Evolutionary conservation across 1,139 yeast species (phyloP).

Genomic region (Candida sp.): DNA sequence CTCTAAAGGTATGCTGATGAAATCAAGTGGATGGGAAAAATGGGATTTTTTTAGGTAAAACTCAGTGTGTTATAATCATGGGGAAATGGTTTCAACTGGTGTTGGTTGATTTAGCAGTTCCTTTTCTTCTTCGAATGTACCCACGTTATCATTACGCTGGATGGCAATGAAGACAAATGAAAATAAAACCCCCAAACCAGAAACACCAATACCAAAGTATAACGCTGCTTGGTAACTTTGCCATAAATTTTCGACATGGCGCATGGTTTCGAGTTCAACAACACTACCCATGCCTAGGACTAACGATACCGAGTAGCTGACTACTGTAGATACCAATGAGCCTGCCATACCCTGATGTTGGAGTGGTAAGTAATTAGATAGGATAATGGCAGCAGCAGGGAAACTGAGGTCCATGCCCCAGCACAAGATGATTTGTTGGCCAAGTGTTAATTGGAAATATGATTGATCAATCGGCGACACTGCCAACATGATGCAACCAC

Average conservation of each 20-base stretch:
- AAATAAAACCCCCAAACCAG: slow-evolving; percentile 30
- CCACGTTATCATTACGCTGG: slow-evolving; percentile 15
- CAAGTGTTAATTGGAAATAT: slow-evolving; percentile 43
- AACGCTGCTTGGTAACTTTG: slow-evolving; percentile 42
- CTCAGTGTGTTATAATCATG: too few species aligned
- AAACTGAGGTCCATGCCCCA: slow-evolving; percentile 62
- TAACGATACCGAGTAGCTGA: slow-evolving; percentile 52
- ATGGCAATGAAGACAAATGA: slow-evolving; percentile 26
- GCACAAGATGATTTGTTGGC: slow-evolving; percentile 45
- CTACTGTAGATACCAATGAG: slow-evolving; percentile 51
- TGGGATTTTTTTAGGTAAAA: too few species aligned
- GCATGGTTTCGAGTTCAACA: slow-evolving; percentile 37
- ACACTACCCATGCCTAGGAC: slow-evolving; percentile 51
- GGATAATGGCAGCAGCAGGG: slow-evolving; percentile 52
- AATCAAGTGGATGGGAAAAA: too few species aligned
- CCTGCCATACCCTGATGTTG: slow-evolving; percentile 62
- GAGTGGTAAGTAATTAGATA: slow-evolving; percentile 48
- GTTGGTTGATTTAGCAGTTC: too few species aligned
- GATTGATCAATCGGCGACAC: slow-evolving; percentile 48
- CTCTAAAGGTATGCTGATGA: too few species aligned
- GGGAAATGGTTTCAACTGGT: too few species aligned
- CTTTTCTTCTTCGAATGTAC: slow-evolving; percentile 5
- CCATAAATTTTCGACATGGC: slow-evolving; percentile 18
- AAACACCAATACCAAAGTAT: slow-evolving; percentile 38
- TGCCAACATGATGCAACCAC: slow-evolving; percentile 46